Evolutionary conservation across 1,284 basidiomycete genomes (phyloP).

Genomic region (Abortiporus biennis): DNA sequence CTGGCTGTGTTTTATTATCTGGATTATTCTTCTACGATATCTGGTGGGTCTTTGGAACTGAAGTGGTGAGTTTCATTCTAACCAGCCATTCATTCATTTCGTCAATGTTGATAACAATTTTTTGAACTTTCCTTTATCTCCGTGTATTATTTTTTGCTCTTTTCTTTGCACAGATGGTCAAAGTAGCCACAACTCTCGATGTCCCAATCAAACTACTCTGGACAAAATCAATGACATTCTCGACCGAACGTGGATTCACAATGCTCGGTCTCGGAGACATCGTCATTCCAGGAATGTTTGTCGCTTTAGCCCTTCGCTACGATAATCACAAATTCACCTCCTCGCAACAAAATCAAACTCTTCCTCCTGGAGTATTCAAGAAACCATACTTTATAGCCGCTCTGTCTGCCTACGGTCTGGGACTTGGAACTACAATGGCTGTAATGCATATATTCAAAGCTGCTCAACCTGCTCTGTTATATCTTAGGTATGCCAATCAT

Average conservation of each 20-base stretch:
- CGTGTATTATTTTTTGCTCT: neutral
- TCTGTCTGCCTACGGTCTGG: conserved; percentile 73
- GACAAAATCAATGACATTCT: conserved; percentile 67
- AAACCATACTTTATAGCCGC: conserved; percentile 81
- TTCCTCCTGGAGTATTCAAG: conserved; percentile 31
- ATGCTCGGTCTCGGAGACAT: conserved; percentile 94
- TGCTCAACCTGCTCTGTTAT: conserved; percentile 91
- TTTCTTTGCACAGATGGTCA: conserved; percentile 65
- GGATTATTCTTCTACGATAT: conserved; percentile 88
- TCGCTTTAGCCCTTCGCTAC: conserved; percentile 85
- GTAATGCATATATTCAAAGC: conserved; percentile 82
- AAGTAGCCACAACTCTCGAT: conserved; percentile 88
- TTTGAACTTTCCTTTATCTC: neutral
- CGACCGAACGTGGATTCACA: conserved; percentile 62
- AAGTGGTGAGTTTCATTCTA: conserved; percentile 56
- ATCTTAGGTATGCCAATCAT: conserved; percentile 62
- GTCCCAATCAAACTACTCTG: conserved; percentile 92
- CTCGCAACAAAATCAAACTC: neutral
- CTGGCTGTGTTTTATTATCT: conserved; percentile 77
- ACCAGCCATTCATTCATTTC: neutral
- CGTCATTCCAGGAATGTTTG: conserved; percentile 86
- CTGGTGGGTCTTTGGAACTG: conserved; percentile 82
- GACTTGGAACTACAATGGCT: conserved; percentile 74
- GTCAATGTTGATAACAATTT: neutral
- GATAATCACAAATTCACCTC: conserved; percentile 53